phyloP scores from a whole-genome alignment of 176 grass and related monocot species.

The Oryza meyeriana region DNA sequence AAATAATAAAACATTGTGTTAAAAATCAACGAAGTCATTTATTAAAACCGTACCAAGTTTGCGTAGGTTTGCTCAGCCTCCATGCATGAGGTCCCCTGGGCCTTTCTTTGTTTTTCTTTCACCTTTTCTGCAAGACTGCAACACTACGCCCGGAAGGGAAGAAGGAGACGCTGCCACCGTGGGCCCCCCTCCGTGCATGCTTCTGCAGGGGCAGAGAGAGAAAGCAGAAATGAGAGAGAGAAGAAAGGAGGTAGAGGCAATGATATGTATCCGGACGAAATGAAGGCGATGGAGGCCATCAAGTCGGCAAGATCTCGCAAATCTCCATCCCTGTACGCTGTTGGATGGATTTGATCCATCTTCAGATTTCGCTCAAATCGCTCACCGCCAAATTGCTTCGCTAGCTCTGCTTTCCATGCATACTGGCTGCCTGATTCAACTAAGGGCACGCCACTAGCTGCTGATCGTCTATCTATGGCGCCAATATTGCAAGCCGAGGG shows the following conservation, averaged over 20 bases:
- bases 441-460: too few species aligned
- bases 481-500: too few species aligned
- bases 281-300: background rate
- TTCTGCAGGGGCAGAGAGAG: background rate
- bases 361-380: too few species aligned
- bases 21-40: too few species aligned
- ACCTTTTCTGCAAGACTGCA: background rate
- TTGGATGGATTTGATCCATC: too few species aligned
- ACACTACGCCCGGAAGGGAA: background rate
- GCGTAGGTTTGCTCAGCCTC: background rate
- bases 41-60: background rate
- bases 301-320: conserved; percentile 17
- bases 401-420: too few species aligned
- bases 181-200: background rate
- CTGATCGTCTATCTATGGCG: too few species aligned
- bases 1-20: too few species aligned
- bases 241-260: too few species aligned
- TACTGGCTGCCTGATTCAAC: too few species aligned
- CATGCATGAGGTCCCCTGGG: background rate
- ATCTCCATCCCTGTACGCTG: conserved; percentile 22
- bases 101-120: background rate
- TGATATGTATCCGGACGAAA: background rate
- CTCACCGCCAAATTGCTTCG: too few species aligned
- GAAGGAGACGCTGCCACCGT: background rate
- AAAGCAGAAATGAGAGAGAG: background rate